Evolutionary conservation across 2,329 filamentous ascomycete genomes (phyloP), one percentile per base, ranked within the genome.

Genomic region (Stagonosporopsis rhizophila): DNA sequence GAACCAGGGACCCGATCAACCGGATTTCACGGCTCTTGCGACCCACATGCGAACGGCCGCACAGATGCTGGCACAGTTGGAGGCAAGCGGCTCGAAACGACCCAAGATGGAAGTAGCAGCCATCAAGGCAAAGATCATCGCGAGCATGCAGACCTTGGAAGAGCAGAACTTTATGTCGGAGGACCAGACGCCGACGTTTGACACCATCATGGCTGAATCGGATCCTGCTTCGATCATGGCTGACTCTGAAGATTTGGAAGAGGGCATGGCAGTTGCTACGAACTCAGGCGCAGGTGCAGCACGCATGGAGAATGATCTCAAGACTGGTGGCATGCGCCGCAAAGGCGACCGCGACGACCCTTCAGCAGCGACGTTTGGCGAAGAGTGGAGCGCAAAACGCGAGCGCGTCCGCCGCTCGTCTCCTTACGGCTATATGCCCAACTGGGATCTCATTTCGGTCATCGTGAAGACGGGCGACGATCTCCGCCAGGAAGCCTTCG

Each of bases 381-480:
- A 95, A 76, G 91, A 91, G 19, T 95, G 91, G 91, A 86, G 89
- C 65, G 84, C 87, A 52, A 95, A 95, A 76, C 91, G 89, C 68
- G 91, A 94, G 75, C 89, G 91, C 19, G 92, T 95, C 71, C 85
- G 91, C 59, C 89, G 90, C 66, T 90, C 90, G 1, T 94, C 90
- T 0, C 91, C 91, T 0, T 95, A 93, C 70, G 91, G 91, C 9
- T 92, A 89, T 86, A 91, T 92, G 87, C 91, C 91, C 78, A 94
- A 92, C 70, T 95, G 91, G 91, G 91, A 95, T 69, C 82, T 95
- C 22, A 82, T 95, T 60, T 93, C 89, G 70, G 90, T 95, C 57
- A 95, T 95, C 70, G 89, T 95, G 66, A 95, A 95, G 79, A 95
- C 91, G 11, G 90, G 91, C 2, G 89, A 89, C 2, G 90, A 95